Conservation (phyloP, 2,329 filamentous ascomycete genomes). For the Blumeria hordei region DNA sequence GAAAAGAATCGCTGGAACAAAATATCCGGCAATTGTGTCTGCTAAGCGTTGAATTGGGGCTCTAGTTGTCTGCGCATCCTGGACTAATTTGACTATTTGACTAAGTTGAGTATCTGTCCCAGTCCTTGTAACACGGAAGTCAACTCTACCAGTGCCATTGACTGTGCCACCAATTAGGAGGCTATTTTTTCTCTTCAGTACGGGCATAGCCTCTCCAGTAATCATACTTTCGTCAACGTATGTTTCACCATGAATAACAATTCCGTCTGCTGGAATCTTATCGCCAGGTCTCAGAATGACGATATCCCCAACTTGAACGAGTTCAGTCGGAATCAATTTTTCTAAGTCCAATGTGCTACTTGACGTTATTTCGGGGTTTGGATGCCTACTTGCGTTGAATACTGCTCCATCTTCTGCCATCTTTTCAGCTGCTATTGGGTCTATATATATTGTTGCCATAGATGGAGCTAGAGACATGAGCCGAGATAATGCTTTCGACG, state of each 20-base stretch:
- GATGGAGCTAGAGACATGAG: conserved; percentile 92
- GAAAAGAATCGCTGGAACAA: conserved; percentile 69
- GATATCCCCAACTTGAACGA: conserved; percentile 82
- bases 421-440: conserved; percentile 84
- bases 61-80: conserved; percentile 82
- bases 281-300: conserved; percentile 84
- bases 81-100: conserved; percentile 95
- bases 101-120: conserved; percentile 90
- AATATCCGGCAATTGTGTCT: conserved; percentile 77
- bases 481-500: conserved; percentile 73
- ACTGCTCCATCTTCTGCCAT: conserved; percentile 55
- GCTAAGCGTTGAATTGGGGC: conserved; percentile 88
- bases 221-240: conserved; percentile 98
- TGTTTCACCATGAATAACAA: conserved; percentile 67
- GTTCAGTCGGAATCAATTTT: conserved; percentile 70
- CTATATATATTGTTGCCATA: conserved; percentile 89
- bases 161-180: conserved; percentile 80
- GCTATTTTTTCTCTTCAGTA: conserved; percentile 64
- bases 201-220: conserved; percentile 87
- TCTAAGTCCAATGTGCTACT: conserved; percentile 48
- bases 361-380: conserved; percentile 21
- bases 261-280: conserved; percentile 86
- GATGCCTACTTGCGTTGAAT: conserved; percentile 17
- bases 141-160: conserved; percentile 74
- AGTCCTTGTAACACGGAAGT: conserved; percentile 78